Conservation (phyloP, 768 basidiomycete species). For the Astraeus odoratus region DNA sequence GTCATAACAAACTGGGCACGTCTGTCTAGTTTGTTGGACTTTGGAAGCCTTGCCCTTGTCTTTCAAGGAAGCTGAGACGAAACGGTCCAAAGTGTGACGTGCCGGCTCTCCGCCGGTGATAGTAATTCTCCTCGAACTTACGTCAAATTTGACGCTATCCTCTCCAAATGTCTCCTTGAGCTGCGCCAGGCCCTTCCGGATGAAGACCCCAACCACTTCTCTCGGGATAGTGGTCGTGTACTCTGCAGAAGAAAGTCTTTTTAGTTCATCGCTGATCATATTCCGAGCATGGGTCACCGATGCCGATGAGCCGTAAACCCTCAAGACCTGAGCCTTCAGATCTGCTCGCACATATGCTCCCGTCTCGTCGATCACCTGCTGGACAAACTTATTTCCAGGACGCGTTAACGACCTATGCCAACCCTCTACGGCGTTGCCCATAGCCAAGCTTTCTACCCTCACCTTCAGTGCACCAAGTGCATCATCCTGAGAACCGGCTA, state of each 20-base stretch:
- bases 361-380: slow-evolving; percentile 27
- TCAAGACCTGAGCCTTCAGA: slow-evolving; percentile 37
- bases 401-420: slow-evolving; percentile 44
- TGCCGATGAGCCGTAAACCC: slow-evolving; percentile 37
- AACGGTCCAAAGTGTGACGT: slow-evolving; percentile 36
- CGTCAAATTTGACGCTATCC: slow-evolving; percentile 42
- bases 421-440: slow-evolving; percentile 41
- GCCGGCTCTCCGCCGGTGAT: slow-evolving; percentile 54
- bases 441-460: slow-evolving; percentile 46
- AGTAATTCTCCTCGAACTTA: slow-evolving; percentile 35
- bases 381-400: slow-evolving; percentile 27
- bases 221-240: slow-evolving; percentile 33
- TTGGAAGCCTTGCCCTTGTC: slow-evolving; percentile 4
- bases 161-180: slow-evolving; percentile 50
- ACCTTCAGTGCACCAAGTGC: slow-evolving; percentile 53
- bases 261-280: slow-evolving; percentile 42
- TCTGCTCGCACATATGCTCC: slow-evolving; percentile 41
- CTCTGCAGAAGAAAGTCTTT: slow-evolving; percentile 39
- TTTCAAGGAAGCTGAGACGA: slow-evolving; percentile 37
- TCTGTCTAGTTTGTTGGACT: not conserved
- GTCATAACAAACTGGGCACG: slow-evolving; percentile 54
- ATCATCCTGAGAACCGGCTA: slow-evolving; percentile 48
- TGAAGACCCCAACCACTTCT: slow-evolving; percentile 42
- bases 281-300: slow-evolving; percentile 36
- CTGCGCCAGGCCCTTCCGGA: slow-evolving; percentile 37